Percentiles rank a stretch among this genome's conserved stretches.
Conservation (phyloP, 2,329 filamentous ascomycete genomes). For the Aureobasidium musti region DNA sequence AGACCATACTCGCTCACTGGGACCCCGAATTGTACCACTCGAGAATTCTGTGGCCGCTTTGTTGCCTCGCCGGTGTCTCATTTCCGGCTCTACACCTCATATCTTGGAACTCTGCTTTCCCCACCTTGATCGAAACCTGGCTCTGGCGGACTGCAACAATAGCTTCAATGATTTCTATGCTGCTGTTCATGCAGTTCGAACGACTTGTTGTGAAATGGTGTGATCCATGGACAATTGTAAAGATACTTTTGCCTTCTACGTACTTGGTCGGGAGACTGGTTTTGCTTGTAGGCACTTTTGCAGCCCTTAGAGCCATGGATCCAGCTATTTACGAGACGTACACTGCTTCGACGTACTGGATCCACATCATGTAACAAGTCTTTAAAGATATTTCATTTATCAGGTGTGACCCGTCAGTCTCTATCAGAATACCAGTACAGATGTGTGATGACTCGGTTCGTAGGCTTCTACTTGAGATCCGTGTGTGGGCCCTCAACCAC, state of each 20-base stretch:
- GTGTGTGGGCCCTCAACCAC: background rate
- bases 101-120: slow-evolving; percentile 40
- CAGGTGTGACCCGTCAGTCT: too few species aligned
- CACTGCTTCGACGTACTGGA: background rate
- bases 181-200: slow-evolving; percentile 31
- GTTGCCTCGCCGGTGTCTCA: slow-evolving; percentile 33
- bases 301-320: background rate
- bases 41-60: slow-evolving; percentile 34
- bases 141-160: slow-evolving; percentile 39
- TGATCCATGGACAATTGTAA: background rate
- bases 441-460: background rate
- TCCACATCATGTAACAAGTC: background rate
- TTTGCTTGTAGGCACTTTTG: background rate
- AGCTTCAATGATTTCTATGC: slow-evolving; percentile 37
- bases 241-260: background rate
- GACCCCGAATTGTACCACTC: slow-evolving; percentile 37
- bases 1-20: slow-evolving; percentile 35
- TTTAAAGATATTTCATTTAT: too few species aligned
- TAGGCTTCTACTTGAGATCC: background rate
- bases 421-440: background rate
- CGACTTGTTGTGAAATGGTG: background rate
- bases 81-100: slow-evolving; percentile 42
- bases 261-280: background rate
- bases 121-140: slow-evolving; percentile 38
- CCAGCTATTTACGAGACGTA: slow-evolving; percentile 1